Percentiles rank a stretch among this genome's conserved stretches.
Conservation (phyloP, 164 flowering plant genomes). For the Sedum album region DNA sequence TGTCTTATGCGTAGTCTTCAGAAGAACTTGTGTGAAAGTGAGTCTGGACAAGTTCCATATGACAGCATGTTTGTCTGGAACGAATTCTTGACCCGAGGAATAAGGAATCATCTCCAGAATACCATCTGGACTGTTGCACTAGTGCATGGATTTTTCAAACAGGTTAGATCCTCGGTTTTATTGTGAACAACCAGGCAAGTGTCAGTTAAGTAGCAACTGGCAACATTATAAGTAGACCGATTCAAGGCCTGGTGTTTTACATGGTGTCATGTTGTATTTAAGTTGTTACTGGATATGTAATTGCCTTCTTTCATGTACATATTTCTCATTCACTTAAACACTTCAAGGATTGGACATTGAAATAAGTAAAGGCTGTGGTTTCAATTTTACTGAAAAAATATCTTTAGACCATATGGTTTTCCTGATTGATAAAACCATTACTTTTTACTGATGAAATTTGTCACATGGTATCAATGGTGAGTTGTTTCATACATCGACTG, state of each 20-base stretch:
- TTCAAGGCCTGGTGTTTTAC: not conserved
- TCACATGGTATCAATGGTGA: not conserved
- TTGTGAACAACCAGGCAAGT: not conserved
- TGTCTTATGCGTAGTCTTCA: slow-evolving; percentile 91
- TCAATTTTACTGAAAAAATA: not conserved
- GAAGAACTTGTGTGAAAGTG: slow-evolving; percentile 55
- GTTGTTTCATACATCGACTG: slow-evolving; percentile 13
- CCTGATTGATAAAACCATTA: not conserved
- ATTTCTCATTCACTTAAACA: not conserved
- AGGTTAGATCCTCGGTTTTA: slow-evolving; percentile 32
- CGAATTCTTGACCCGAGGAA: slow-evolving; percentile 79
- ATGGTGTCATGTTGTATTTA: not conserved
- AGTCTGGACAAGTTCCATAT: slow-evolving; percentile 42
- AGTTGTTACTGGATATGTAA: not conserved
- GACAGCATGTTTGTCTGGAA: slow-evolving; percentile 99
- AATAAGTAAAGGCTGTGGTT: not conserved
- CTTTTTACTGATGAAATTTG: not conserved
- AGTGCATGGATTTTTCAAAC: slow-evolving; percentile 90
- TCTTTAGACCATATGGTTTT: not conserved
- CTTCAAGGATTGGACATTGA: not conserved
- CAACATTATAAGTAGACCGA: not conserved
- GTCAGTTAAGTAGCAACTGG: not conserved
- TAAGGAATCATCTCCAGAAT: slow-evolving; percentile 65
- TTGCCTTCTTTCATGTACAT: not conserved
- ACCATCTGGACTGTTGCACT: slow-evolving; percentile 89